Base-by-base conservation (phyloP, 345 rosid genomes). In the Bruguiera sexangula region DNA sequence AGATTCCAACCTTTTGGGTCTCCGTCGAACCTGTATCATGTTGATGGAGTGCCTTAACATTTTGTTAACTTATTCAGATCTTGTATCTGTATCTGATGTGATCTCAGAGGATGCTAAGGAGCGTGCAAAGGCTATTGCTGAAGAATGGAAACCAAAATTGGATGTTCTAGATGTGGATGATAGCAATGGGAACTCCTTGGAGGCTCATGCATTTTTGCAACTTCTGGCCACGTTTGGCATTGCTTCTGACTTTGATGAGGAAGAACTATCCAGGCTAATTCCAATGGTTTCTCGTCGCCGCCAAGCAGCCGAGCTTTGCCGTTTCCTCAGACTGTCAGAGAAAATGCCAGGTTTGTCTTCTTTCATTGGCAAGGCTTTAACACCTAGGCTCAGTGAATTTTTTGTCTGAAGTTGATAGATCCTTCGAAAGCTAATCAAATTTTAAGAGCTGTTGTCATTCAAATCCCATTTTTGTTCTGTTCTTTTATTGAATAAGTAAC, bases 211-310 rank as follows among this genome's bases (percentile, higher is more conserved):
- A 21, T 95, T 92, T 73, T 84, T 95, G 78, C 99, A 95, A 72
- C 97, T 95, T 60, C 82, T 95, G 26, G 92, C 96, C 31, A 92
- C 94, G 61, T 95, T 95, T 82, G 88, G 77, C 60, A 87, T 95
- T 81, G 93, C 94, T 68, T 90, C 96, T 43, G 87, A 82, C 71
- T 92, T 90, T 73, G 77, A 89, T 8, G 96, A 78, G 76, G 89
- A 88, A 75, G 89, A 85, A 74, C 75, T 95, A 43, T 79, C 75
- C 62, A 84, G 88, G 87, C 83, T 96, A 36, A 82, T 96, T 63
- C 98, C 99, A 36, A 92, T 92, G 98, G 98, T 96, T 75, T 92
- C 98, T 66, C 98, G 98, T 75, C 97, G 99, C 55, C 98, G 94
- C 65, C 99, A 96, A 81, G 88, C 96, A 60, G 96, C 98, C 73